Conservation (phyloP, 305 asterid genomes). For the Ajuga reptans region DNA sequence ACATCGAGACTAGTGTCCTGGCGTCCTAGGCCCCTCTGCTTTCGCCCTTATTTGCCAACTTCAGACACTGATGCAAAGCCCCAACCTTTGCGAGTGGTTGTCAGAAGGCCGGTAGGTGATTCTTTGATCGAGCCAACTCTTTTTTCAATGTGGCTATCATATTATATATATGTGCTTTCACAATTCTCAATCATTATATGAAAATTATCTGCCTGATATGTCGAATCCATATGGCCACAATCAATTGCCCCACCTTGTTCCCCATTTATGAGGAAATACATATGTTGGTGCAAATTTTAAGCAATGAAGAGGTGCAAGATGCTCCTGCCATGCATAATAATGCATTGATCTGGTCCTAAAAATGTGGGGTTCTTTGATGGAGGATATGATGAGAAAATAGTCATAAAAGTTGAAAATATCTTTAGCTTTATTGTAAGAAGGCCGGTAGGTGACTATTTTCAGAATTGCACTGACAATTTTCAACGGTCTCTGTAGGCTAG, state of each 20-base stretch:
- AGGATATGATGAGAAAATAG: background rate
- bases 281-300: background rate
- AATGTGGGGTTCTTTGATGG: background rate
- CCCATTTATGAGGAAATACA: constrained; percentile 1
- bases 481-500: background rate
- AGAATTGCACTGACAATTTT: too few species aligned
- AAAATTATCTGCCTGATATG: background rate
- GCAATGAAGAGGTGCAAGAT: background rate
- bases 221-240: background rate
- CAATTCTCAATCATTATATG: background rate
- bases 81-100: constrained; percentile 54
- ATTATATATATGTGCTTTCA: background rate
- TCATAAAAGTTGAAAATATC: background rate
- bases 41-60: constrained; percentile 46
- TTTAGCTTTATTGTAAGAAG: too few species aligned
- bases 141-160: constrained; percentile 4
- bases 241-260: background rate
- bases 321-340: background rate
- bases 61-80: constrained; percentile 38
- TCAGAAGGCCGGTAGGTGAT: constrained; percentile 76
- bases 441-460: too few species aligned
- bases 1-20: constrained; percentile 41
- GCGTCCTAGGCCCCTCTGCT: constrained; percentile 68
- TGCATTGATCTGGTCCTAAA: constrained; percentile 8
- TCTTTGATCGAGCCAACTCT: constrained; percentile 8